Conservation (phyloP, 306 rosid species). For the Lupinus albus region DNA sequence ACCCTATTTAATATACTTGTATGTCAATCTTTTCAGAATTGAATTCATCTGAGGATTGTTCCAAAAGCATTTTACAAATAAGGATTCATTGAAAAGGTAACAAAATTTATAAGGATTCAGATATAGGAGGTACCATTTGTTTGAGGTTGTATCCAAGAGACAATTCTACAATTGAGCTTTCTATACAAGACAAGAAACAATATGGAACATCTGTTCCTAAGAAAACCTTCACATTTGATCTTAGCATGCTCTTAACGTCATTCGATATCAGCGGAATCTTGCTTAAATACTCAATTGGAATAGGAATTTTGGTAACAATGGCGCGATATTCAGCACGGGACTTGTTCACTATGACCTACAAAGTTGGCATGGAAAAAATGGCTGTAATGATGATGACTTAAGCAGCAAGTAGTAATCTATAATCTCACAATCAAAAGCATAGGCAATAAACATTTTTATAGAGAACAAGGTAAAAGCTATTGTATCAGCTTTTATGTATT, state of each 20-base stretch:
- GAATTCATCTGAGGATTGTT: conserved; percentile 12
- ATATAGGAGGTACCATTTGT: conserved; percentile 62
- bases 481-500: conserved; percentile 23
- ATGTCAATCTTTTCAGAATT: neutral
- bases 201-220: conserved; percentile 79
- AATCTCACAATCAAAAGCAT: conserved; percentile 31
- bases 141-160: conserved; percentile 83
- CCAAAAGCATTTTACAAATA: conserved; percentile 24
- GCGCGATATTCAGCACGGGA: conserved; percentile 87
- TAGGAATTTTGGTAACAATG: conserved; percentile 61
- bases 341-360: conserved; percentile 82
- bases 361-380: conserved; percentile 30
- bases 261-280: conserved; percentile 67
- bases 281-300: conserved; percentile 65
- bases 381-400: conserved; percentile 20
- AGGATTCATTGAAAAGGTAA: conserved; percentile 29
- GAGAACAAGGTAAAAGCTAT: conserved; percentile 31
- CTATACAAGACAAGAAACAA: conserved; percentile 77
- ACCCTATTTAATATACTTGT: neutral
- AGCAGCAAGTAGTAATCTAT: conserved; percentile 20
- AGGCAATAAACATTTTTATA: conserved; percentile 6
- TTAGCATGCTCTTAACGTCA: conserved; percentile 68
- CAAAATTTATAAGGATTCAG: conserved; percentile 22
- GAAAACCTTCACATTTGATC: conserved; percentile 68
- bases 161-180: conserved; percentile 66